Conservation (phyloP, 106 monocot genomes). For the Phalaenopsis aphrodite region DNA sequence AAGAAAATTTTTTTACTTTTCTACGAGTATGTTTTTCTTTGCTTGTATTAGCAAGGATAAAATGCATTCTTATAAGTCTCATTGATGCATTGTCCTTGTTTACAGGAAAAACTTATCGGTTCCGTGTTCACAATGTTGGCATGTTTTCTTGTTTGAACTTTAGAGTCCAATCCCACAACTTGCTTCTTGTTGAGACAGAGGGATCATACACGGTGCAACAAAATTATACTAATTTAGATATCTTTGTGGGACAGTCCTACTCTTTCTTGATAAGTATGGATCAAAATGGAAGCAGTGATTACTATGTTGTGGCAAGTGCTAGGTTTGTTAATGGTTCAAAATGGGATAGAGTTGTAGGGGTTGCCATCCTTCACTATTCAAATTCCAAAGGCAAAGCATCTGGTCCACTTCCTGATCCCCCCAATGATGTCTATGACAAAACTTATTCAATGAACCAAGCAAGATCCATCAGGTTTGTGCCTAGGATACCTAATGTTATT, state of each 20-base stretch:
- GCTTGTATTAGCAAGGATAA: too few species aligned
- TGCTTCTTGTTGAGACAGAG: constrained; percentile 68
- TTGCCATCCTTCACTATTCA: constrained; percentile 61
- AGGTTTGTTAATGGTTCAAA: constrained; percentile 60
- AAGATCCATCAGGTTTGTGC: constrained; percentile 27
- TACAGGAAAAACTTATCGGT: constrained; percentile 66
- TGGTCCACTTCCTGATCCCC: constrained; percentile 35
- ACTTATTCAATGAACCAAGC: constrained; percentile 37
- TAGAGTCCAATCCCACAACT: constrained; percentile 64
- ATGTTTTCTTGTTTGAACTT: constrained; percentile 68
- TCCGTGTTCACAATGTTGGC: constrained; percentile 73
- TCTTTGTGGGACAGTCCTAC: constrained; percentile 75
- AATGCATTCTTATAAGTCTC: too few species aligned
- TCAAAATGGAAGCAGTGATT: constrained; percentile 74
- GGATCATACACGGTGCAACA: constrained; percentile 66
- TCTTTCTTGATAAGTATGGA: constrained; percentile 75
- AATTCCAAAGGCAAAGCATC: constrained; percentile 47
- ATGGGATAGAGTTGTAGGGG: constrained; percentile 65
- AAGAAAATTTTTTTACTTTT: too few species aligned
- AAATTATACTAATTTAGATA: constrained; percentile 57
- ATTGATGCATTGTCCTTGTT: neutral
- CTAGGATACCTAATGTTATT: neutral
- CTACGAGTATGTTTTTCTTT: too few species aligned
- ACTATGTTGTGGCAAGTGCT: constrained; percentile 74
- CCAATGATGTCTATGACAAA: constrained; percentile 36